phyloP scores from a whole-genome alignment of 371 early-diverging fungal species.

The Actinomortierella wolfii region DNA sequence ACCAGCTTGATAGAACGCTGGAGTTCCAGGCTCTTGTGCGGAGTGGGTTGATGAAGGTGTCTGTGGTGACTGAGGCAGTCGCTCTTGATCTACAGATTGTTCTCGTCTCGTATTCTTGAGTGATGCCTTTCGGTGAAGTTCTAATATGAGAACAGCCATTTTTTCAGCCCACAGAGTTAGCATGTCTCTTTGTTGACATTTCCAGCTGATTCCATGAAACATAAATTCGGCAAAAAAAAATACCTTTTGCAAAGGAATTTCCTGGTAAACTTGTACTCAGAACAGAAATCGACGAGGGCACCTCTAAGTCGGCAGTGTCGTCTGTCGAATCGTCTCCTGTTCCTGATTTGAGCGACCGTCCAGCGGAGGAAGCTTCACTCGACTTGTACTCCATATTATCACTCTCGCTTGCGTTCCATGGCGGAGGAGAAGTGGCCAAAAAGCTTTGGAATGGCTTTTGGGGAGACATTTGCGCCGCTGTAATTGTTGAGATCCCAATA shows the following conservation, averaged over 20 bases:
- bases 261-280: conserved; percentile 70
- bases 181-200: not conserved
- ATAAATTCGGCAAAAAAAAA: too few species aligned
- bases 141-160: not conserved
- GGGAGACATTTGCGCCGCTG: conserved; percentile 45
- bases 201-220: too few species aligned
- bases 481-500: conserved; percentile 15
- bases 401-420: conserved; percentile 62
- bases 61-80: conserved; percentile 15
- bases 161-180: too few species aligned
- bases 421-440: conserved; percentile 68
- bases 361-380: conserved; percentile 22
- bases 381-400: conserved; percentile 29
- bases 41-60: conserved; percentile 9
- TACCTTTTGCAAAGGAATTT: conserved; percentile 32
- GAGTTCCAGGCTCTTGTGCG: conserved; percentile 13
- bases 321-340: conserved; percentile 23
- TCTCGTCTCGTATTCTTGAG: conserved; percentile 29
- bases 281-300: conserved; percentile 66
- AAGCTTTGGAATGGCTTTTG: conserved; percentile 65
- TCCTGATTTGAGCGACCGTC: conserved; percentile 32
- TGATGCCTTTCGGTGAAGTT: conserved; percentile 41
- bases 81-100: conserved; percentile 8
- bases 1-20: conserved; percentile 40
- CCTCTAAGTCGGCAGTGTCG: conserved; percentile 19